A percentile compares a stretch with the other conserved stretches of the same genome.
phyloP scores from a whole-genome alignment of 2,329 filamentous ascomycete genomes.

The Aspergillus quadricinctus region DNA sequence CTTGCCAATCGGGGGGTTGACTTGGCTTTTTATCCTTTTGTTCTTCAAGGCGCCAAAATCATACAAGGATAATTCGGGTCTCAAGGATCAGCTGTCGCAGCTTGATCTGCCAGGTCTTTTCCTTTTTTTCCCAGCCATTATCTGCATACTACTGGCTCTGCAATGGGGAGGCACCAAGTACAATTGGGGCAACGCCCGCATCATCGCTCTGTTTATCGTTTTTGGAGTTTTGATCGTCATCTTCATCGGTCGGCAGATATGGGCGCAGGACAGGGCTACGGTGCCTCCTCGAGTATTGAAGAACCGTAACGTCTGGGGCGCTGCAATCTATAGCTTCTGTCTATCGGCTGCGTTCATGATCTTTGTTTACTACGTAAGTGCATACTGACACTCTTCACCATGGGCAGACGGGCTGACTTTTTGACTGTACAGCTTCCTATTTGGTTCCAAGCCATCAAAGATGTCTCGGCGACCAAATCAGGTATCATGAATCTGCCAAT shows the following conservation, averaged over 20 bases:
- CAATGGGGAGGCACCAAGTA: constrained; percentile 41
- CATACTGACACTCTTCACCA: not conserved
- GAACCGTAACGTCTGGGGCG: constrained; percentile 41
- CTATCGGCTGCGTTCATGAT: constrained; percentile 43
- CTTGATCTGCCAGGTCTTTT: constrained; percentile 24
- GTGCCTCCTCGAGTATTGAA: constrained; percentile 43
- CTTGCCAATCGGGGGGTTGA: constrained; percentile 31
- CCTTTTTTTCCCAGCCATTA: constrained; percentile 5
- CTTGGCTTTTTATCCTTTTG: constrained; percentile 29
- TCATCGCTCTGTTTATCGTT: constrained; percentile 48
- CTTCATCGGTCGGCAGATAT: constrained; percentile 35
- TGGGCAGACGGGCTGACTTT: no score
- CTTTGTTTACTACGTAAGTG: constrained; percentile 41
- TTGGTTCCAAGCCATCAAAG: constrained; percentile 41
- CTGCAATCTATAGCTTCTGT: constrained; percentile 39
- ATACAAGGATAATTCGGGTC: constrained; percentile 21
- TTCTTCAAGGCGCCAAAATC: constrained; percentile 26
- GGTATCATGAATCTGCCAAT: constrained; percentile 38
- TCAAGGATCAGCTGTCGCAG: constrained; percentile 27
- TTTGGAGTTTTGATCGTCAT: constrained; percentile 47
- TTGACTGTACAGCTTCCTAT: constrained; percentile 35
- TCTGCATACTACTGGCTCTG: constrained; percentile 5
- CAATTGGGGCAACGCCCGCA: constrained; percentile 41
- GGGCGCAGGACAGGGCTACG: constrained; percentile 39
- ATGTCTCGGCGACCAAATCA: constrained; percentile 29